These are phyloP conservation scores for Fusarium lateritium DNA, from an alignment of 2,329 filamentous ascomycete species.

Conservation along the genomic window DNA sequence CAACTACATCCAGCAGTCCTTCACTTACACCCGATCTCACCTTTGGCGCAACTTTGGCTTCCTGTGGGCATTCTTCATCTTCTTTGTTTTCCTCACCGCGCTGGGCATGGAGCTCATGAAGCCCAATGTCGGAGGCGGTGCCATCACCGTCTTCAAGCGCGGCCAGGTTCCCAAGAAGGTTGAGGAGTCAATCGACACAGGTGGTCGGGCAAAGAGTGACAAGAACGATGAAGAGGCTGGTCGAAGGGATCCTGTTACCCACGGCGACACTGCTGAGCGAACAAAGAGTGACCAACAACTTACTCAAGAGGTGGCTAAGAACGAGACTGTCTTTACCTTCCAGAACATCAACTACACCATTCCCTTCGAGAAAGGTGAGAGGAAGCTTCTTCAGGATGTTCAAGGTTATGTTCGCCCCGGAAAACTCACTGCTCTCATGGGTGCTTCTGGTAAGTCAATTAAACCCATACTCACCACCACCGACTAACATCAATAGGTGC, in stretches of 20 bases:
- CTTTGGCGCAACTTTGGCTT: constrained; percentile 86
- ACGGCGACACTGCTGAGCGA: constrained; percentile 29
- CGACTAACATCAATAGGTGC: constrained; percentile 47
- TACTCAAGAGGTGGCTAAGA: constrained; percentile 67
- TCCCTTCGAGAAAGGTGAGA: constrained; percentile 72
- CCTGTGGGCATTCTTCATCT: constrained; percentile 79
- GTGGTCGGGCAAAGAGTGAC: constrained; percentile 55
- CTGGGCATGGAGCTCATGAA: constrained; percentile 77
- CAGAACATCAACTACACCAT: constrained; percentile 66
- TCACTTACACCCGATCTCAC: constrained; percentile 69
- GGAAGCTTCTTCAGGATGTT: constrained; percentile 80
- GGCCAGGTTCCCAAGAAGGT: constrained; percentile 73
- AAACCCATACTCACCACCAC: neutral
- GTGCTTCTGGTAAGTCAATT: constrained; percentile 58
- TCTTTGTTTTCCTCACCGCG: constrained; percentile 81
- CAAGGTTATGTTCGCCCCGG: constrained; percentile 90
- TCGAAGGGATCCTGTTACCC: constrained; percentile 45
- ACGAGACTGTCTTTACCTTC: constrained; percentile 72
- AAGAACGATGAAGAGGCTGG: constrained; percentile 67
- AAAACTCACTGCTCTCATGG: constrained; percentile 85
- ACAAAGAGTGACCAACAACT: constrained; percentile 50
- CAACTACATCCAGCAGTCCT: constrained; percentile 67
- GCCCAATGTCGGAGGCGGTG: constrained; percentile 71
- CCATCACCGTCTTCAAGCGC: constrained; percentile 74
- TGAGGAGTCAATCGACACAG: constrained; percentile 69